Percentiles rank a stretch among this genome's conserved stretches.
Evolutionary conservation across 1,139 yeast species (phyloP).

Genomic region (Hansenula sp.): DNA sequence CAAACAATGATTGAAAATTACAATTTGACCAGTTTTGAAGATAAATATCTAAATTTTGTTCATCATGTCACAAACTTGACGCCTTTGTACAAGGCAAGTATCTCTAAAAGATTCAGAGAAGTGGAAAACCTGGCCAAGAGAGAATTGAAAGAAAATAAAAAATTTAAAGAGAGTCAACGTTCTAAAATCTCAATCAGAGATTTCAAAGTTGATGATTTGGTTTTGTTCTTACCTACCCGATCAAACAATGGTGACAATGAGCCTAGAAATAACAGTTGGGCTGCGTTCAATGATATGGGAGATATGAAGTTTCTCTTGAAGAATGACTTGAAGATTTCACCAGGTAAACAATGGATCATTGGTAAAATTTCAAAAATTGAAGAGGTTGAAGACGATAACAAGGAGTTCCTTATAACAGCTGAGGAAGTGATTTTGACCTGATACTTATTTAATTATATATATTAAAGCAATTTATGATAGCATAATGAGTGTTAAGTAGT

Average conservation of each 20-base stretch:
- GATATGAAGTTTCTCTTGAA: conserved; percentile 73
- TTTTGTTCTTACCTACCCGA: conserved; percentile 76
- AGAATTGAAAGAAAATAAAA: conserved; percentile 69
- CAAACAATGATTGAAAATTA: conserved; percentile 17
- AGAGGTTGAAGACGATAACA: conserved; percentile 24
- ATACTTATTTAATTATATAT: no score
- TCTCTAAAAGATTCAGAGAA: conserved; percentile 76
- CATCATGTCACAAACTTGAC: conserved; percentile 23
- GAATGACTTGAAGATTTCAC: conserved; percentile 21
- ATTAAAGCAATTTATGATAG: no score
- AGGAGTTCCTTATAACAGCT: conserved; percentile 17
- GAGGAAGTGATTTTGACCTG: conserved; percentile 10
- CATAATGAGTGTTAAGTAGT: no score
- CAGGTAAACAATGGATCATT: conserved; percentile 65
- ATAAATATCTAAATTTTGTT: conserved; percentile 18
- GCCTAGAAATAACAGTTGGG: conserved; percentile 43
- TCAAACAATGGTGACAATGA: conserved; percentile 29
- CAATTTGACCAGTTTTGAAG: conserved; percentile 19
- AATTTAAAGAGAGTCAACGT: conserved; percentile 41
- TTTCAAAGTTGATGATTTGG: conserved; percentile 70
- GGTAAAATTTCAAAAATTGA: conserved; percentile 53
- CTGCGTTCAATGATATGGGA: conserved; percentile 71
- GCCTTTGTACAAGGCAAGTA: conserved; percentile 56
- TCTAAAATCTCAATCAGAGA: conserved; percentile 60
- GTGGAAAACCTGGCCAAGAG: conserved; percentile 90